Conservation (phyloP, 495 filamentous ascomycete genomes). For the Penicillium desertorum region DNA sequence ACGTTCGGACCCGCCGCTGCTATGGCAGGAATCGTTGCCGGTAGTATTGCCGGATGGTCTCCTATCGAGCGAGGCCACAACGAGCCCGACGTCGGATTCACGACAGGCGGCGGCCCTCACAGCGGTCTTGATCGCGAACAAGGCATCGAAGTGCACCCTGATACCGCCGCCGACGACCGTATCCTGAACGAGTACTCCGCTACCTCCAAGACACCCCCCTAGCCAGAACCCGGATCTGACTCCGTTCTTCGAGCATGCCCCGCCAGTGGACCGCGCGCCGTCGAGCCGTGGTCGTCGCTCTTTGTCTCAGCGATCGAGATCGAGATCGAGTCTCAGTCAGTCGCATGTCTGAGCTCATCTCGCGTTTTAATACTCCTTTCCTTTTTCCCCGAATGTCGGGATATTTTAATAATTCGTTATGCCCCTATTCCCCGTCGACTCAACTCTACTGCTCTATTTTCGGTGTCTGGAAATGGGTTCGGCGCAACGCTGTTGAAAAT, state of each 20-base stretch:
- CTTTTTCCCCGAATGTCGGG: neutral
- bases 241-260: slow-evolving; percentile 51
- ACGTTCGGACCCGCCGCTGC: slow-evolving; percentile 80
- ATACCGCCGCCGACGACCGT: slow-evolving; percentile 55
- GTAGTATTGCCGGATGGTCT: slow-evolving; percentile 85
- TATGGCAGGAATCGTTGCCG: slow-evolving; percentile 82
- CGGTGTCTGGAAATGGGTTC: slow-evolving; percentile 4
- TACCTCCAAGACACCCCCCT: slow-evolving; percentile 47
- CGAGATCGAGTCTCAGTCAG: slow-evolving; percentile 41
- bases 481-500: slow-evolving; percentile 10
- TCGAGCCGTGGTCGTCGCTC: slow-evolving; percentile 41
- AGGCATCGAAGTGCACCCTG: slow-evolving; percentile 60
- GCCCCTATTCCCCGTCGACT: neutral
- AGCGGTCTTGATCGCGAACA: slow-evolving; percentile 49
- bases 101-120: slow-evolving; percentile 35
- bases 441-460: neutral
- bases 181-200: slow-evolving; percentile 49
- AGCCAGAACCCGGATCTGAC: slow-evolving; percentile 59
- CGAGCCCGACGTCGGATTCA: slow-evolving; percentile 53
- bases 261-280: slow-evolving; percentile 37
- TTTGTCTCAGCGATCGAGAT: slow-evolving; percentile 41
- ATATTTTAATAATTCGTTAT: slow-evolving; percentile 6
- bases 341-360: slow-evolving; percentile 22
- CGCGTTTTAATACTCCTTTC: neutral
- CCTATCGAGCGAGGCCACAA: slow-evolving; percentile 65